Evolutionary conservation across 768 basidiomycete genomes (phyloP), one percentile per base, ranked within the genome.

Genomic region (Fomitopsis pulvina): DNA sequence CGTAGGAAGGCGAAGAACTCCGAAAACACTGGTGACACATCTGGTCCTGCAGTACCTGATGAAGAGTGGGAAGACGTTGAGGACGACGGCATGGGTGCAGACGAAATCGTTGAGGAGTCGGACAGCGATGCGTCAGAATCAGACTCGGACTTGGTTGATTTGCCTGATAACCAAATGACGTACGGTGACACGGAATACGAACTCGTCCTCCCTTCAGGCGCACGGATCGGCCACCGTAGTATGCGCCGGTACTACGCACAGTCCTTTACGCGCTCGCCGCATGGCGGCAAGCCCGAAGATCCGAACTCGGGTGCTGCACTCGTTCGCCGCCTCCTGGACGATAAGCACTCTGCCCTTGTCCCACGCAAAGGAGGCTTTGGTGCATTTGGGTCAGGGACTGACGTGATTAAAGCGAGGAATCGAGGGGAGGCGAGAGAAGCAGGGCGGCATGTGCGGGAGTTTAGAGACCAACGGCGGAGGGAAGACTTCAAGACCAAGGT

Each of bases 381-480:
- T 22, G 91, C 90, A 2, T 93, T 76, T 60, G 94, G 94, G 1
- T 69, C 69, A 9, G 92, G 91, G 1, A 83, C 78, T 7, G 80
- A 91, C 27, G 86, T 93, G 9, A 78, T 97, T 53, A 90, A 85
- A 64, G 95, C 92, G 20, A 76, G 92, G 45, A 98, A 98, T 70
- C 77, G 77, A n/a, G 96, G 96, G 2, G 95, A 98, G 70, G 96
- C 96, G 12, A 79, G 79, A 56, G 87, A 97, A 66, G 95, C 95
- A 20, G 91, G 85, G 12, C 77, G 90, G 41, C 90, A 94, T 66
- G 78, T 90, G 1, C 74, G 82, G 48, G 87, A 92, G 60, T 88
- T 87, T 70, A 75, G 86, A 54, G 94, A 96, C 63, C 82, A 87
- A 63, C 79, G 73, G 58, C 73, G 80, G 45, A 77, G 79, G 52